Evolutionary conservation across 1,284 basidiomycete species (phyloP).

Genomic region (Ustilago sp.): DNA sequence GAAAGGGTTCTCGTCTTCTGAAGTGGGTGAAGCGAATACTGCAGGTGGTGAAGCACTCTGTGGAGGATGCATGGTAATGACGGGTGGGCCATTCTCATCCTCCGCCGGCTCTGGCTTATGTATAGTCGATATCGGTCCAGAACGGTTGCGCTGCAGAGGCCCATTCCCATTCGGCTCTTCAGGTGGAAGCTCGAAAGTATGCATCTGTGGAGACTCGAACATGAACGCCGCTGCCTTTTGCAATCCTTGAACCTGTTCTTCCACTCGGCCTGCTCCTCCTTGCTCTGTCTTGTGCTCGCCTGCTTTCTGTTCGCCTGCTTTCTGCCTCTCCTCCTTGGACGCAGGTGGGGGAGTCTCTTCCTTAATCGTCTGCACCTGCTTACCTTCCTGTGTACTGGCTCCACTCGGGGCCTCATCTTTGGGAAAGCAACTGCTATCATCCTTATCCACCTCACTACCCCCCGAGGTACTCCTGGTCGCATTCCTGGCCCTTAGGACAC

Average conservation of each 20-base stretch:
- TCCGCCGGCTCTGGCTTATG: slow-evolving; percentile 14
- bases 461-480: slow-evolving; percentile 28
- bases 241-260: slow-evolving; percentile 11
- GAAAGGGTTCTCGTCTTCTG: slow-evolving; percentile 6
- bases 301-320: neutral
- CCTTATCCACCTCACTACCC: slow-evolving; percentile 21
- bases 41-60: slow-evolving; percentile 21
- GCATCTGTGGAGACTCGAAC: slow-evolving; percentile 43
- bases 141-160: slow-evolving; percentile 31
- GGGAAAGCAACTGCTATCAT: slow-evolving; percentile 43
- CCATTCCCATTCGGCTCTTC: slow-evolving; percentile 35
- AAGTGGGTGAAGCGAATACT: slow-evolving; percentile 25
- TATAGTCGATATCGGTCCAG: slow-evolving; percentile 31
- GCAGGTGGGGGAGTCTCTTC: slow-evolving; percentile 22
- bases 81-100: neutral
- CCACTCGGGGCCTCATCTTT: slow-evolving; percentile 15
- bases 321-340: neutral
- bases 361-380: slow-evolving; percentile 27
- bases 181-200: slow-evolving; percentile 34
- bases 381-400: slow-evolving; percentile 8
- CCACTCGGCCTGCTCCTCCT: neutral
- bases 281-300: neutral
- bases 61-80: slow-evolving; percentile 36
- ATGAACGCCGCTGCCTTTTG: slow-evolving; percentile 25
- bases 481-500: slow-evolving; percentile 28